These are phyloP conservation scores for Kodamaea fungicola DNA, from an alignment of 1,139 yeast genomes.

Conservation along the genomic window DNA sequence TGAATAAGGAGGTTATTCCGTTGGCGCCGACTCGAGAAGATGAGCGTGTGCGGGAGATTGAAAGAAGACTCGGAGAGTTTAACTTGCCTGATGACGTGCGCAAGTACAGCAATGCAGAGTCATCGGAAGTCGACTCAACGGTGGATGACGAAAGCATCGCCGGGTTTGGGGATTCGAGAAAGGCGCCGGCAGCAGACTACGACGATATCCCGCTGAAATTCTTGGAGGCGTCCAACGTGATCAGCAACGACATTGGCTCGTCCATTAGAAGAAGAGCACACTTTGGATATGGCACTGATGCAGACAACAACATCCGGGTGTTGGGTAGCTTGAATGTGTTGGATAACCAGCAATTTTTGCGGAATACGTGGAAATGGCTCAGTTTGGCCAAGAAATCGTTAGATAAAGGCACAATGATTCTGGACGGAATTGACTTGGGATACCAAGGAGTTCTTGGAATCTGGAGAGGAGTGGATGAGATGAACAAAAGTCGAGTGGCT, in stretches of 20 bases:
- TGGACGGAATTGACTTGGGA: constrained; percentile 72
- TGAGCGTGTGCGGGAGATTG: constrained; percentile 1
- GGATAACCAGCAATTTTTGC: constrained; percentile 56
- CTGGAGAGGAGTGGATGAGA: constrained; percentile 77
- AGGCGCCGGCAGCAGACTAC: constrained; percentile 16
- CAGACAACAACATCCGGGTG: constrained; percentile 59
- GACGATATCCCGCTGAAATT: constrained; percentile 31
- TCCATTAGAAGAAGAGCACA: constrained; percentile 68
- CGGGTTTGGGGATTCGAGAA: constrained; percentile 9
- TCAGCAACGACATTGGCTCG: constrained; percentile 63
- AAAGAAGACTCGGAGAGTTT: constrained; percentile 9
- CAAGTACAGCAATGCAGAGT: constrained; percentile 18
- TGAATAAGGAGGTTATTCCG: background rate
- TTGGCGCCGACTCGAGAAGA: background rate
- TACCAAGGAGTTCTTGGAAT: constrained; percentile 86
- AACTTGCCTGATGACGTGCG: constrained; percentile 17
- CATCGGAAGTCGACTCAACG: constrained; percentile 28
- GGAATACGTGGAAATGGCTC: constrained; percentile 90
- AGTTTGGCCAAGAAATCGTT: constrained; percentile 67
- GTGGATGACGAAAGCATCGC: constrained; percentile 29
- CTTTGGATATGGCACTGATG: constrained; percentile 71
- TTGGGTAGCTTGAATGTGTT: constrained; percentile 52
- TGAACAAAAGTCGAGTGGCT: constrained; percentile 51
- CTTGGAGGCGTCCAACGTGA: constrained; percentile 33
- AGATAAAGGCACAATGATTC: constrained; percentile 64